Base-by-base conservation (phyloP, 2,329 filamentous ascomycete genomes). In the Celoporthe dispersa region DNA sequence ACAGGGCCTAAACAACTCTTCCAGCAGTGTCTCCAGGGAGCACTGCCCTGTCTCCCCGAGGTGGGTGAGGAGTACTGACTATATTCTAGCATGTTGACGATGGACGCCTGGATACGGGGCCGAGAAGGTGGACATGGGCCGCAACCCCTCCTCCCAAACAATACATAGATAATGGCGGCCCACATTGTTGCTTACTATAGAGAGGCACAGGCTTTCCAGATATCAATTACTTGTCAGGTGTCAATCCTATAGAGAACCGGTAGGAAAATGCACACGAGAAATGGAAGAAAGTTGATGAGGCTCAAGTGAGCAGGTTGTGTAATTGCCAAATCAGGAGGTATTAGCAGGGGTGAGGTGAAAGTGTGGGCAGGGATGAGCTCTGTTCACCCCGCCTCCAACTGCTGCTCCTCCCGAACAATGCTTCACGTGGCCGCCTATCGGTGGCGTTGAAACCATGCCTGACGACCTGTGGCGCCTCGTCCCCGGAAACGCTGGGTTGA, bases 361-460 rank as follows among this genome's bases (percentile, higher is more conserved):
- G 14, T 25, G 12, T 28, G 22, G 22, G 60, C 60, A 63, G 35
- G 60, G 60, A 31, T 39, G 35, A 16, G 39, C 35, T 37, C 22
- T 44, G 35, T 37, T 39, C 59, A n/a, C 16, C 19, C 33, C 53
- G 53, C 53, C 31, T 37, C 57, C 57, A 37, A 33, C 31, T 1
- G 19, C 5, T 8, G 25, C 25, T 14, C 5, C 31, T 22, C 22
- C 19, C 57, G 33, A 22, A 53, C 51, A 53, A 33, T 16, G 39
- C 35, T 35, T 65, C 64, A 66, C 64, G 64, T 66, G 64, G 64
- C 25, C 64, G 64, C 64, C 64, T 25, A 57, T 57, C 64, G 35
- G 64, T 66, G 64, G 64, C 64, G 64, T 66, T 66, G 33, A 66
- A 22, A 44, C 63, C 35, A 53, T 57, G 16, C 41, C 19, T 22